Base-by-base conservation (phyloP, 805 yeast genomes). In the Kodamaea jinghongensis region DNA sequence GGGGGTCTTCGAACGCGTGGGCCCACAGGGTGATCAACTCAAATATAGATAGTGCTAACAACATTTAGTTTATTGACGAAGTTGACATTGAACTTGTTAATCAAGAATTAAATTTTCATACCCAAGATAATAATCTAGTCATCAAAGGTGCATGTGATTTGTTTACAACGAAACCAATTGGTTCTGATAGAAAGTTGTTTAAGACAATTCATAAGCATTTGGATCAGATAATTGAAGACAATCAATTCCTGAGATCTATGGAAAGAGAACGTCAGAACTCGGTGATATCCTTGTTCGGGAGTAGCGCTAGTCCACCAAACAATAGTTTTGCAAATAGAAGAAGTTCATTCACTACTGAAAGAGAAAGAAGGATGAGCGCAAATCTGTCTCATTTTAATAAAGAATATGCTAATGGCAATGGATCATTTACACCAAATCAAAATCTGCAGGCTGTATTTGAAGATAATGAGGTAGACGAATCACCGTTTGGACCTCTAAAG, bases 401-500 rank as follows among this genome's bases (percentile, higher is more conserved):
- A 35, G 41, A 36, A 14, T 44, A 34, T 28, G 26, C 23, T 14
- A 23, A 23, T 11, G 30, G 30, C 4, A 34, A 34, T 17, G 10
- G 28, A 12, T 25, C 17, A n/a, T 23, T 33, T 33, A 28, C 26
- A 17, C 31, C 25, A n/a, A 15, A n/a, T 15, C 31, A 38, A 26
- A 30, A 15, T 26, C 23, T 12, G 15, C 36, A 17, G n/a, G 28
- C 31, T 32, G 49, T 23, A 57, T 54, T 71, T 16, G 36, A 38
- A 14, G 28, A 33, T 10, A 34, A 22, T 17, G 45, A 50, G 25
- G 59, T 70, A 33, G 73, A 71, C 31, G 72, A 63, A 34, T 61
- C 88, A 2, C 98, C 98, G 1, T 93, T 93, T 65, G 99, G 99
- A 0, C 96, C 97, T 0, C 71, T 93, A 25, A 85, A 83, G 54